A percentile compares a stretch with the other conserved stretches of the same genome.
phyloP scores from a whole-genome alignment of 768 basidiomycete species.

The Suillus weaverae region DNA sequence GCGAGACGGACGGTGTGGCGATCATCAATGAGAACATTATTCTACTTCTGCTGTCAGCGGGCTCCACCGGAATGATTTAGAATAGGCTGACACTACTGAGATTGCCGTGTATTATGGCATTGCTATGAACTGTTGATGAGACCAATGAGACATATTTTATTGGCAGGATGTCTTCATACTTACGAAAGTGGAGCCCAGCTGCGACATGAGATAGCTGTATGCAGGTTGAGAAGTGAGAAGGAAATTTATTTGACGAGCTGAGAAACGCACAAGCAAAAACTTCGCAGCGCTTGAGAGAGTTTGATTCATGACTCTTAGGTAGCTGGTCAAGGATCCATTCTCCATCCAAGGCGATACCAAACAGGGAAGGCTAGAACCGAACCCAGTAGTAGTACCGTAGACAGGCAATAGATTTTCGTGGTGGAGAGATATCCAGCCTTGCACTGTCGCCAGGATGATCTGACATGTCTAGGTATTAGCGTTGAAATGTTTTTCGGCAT shows the following conservation, averaged over 20 bases:
- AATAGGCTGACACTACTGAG: slow-evolving; percentile 9
- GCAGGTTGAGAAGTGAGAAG: neutral
- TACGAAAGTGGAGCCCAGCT: slow-evolving; percentile 11
- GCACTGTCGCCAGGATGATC: slow-evolving; percentile 12
- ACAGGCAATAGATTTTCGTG: slow-evolving; percentile 24
- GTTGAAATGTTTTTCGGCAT: neutral
- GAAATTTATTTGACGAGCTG: neutral
- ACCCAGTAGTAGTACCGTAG: slow-evolving; percentile 20
- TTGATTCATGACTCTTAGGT: slow-evolving; percentile 11
- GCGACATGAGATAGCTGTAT: slow-evolving; percentile 5
- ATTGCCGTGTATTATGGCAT: slow-evolving; percentile 6
- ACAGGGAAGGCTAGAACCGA: slow-evolving; percentile 20
- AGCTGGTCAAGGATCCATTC: slow-evolving; percentile 17
- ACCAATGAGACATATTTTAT: neutral
- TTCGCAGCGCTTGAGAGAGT: slow-evolving; percentile 12
- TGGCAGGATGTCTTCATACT: neutral
- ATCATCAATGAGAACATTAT: slow-evolving; percentile 36
- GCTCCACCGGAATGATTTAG: neutral
- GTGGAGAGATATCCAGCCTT: slow-evolving; percentile 19
- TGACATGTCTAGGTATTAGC: neutral
- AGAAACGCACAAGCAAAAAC: slow-evolving; percentile 20
- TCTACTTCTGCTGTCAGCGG: neutral
- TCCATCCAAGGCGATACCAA: slow-evolving; percentile 25
- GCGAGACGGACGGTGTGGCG: slow-evolving; percentile 37
- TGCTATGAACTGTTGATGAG: slow-evolving; percentile 5